phyloP scores from a whole-genome alignment of 2,329 filamentous ascomycete species.

The Dothistroma pini region DNA sequence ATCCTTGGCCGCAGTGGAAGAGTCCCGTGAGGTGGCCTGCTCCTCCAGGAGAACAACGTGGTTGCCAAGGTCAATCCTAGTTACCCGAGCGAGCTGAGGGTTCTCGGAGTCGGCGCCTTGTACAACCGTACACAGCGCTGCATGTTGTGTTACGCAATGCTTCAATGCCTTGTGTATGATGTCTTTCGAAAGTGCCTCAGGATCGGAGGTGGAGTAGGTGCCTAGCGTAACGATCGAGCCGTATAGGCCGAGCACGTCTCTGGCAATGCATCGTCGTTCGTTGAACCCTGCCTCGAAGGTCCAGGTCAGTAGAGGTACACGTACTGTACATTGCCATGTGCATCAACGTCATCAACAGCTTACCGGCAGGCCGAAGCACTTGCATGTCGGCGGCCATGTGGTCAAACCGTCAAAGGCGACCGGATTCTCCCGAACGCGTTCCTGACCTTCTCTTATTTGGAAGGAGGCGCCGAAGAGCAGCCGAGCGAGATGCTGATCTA shows the following conservation, averaged over 20 bases:
- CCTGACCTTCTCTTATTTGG: background rate
- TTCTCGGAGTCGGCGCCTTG: slow-evolving; percentile 38
- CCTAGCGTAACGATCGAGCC: slow-evolving; percentile 39
- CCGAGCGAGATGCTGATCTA: background rate
- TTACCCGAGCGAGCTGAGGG: slow-evolving; percentile 34
- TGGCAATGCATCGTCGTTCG: slow-evolving; percentile 41
- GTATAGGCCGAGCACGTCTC: slow-evolving; percentile 43
- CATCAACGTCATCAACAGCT: background rate
- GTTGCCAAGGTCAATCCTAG: slow-evolving; percentile 37
- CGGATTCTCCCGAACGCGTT: too few relatives aligned
- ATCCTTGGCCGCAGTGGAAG: slow-evolving; percentile 23
- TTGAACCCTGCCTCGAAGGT: slow-evolving; percentile 5
- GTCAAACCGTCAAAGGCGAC: background rate
- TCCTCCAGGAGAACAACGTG: slow-evolving; percentile 38
- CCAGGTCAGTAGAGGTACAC: background rate
- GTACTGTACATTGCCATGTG: background rate
- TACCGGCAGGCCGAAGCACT: slow-evolving; percentile 14
- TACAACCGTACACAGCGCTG: slow-evolving; percentile 39
- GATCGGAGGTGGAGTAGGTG: slow-evolving; percentile 28
- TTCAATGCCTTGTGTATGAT: slow-evolving; percentile 35
- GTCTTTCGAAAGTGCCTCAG: slow-evolving; percentile 15
- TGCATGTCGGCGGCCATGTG: slow-evolving; percentile 8
- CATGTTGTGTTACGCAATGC: slow-evolving; percentile 39
- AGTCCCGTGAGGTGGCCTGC: slow-evolving; percentile 8
- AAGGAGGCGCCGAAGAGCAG: background rate